These are phyloP conservation scores for Proliferodiscus dingleyae DNA, from an alignment of 2,329 filamentous ascomycete genomes.

Conservation along the genomic window DNA sequence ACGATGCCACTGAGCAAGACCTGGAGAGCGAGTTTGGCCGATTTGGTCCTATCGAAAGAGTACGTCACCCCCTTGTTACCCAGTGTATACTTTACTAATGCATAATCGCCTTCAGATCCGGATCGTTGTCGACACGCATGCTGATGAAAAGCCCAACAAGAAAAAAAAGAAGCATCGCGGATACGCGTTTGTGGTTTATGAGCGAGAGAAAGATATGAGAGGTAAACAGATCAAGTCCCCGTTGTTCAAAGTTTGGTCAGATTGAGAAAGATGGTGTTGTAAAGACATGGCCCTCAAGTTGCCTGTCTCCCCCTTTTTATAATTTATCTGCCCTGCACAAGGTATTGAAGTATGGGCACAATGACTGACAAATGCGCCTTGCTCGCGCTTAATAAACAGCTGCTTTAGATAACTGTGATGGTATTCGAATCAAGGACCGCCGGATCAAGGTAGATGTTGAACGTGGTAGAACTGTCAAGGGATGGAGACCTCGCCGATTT, in stretches of 20 bases:
- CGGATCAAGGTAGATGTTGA: slow-evolving; percentile 94
- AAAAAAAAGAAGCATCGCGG: slow-evolving; percentile 79
- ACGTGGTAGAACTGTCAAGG: slow-evolving; percentile 86
- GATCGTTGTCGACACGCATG: slow-evolving; percentile 73
- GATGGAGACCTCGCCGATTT: slow-evolving; percentile 87
- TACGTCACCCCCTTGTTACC: slow-evolving; percentile 39
- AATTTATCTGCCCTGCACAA: slow-evolving; percentile 30
- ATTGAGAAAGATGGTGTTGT: slow-evolving; percentile 28
- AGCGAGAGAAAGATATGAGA: slow-evolving; percentile 98
- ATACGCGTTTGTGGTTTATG: slow-evolving; percentile 95
- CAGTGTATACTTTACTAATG: slow-evolving; percentile 13
- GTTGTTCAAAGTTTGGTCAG: slow-evolving; percentile 31
- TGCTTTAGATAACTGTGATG: slow-evolving; percentile 81
- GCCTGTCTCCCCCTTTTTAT: slow-evolving; percentile 34
- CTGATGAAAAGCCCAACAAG: slow-evolving; percentile 65
- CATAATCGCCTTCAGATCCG: slow-evolving; percentile 62
- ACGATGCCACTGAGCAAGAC: slow-evolving; percentile 83
- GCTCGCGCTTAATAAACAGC: slow-evolving; percentile 63
- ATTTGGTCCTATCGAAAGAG: slow-evolving; percentile 89
- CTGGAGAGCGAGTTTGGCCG: slow-evolving; percentile 90
- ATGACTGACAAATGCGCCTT: slow-evolving; percentile 64
- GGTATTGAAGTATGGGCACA: slow-evolving; percentile 51
- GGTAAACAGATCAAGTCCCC: slow-evolving; percentile 61
- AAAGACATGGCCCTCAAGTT: slow-evolving; percentile 39
- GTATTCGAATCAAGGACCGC: slow-evolving; percentile 86